Base-by-base conservation (phyloP, 2,329 filamentous ascomycete species). In the Cytospora piceicola region DNA sequence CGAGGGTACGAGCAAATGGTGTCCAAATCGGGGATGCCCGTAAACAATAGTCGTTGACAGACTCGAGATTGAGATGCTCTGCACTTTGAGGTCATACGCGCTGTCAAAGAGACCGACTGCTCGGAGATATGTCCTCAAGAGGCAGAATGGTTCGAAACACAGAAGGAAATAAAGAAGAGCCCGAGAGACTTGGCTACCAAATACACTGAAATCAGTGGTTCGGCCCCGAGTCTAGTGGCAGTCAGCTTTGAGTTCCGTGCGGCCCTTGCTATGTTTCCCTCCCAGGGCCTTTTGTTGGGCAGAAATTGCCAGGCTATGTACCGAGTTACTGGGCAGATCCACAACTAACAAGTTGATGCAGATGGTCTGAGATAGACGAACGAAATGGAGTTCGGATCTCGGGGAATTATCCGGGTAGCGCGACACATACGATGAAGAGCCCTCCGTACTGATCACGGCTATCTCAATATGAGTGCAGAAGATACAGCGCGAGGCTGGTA, bases 221-320 rank as follows among this genome's bases (percentile, higher is more conserved):
- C 29, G 39, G 49, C 36, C n/a, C 54, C 39, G 61, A 57, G 39
- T 55, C 42, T 39, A 39, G 27, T 20, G 30, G 17, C 60, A 57
- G 61, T 34, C 53, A 63, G 42, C 54, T 52, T 29, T 57, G 53
- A 51, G 53, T 17, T 15, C 36, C 53, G 54, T 36, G 53, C 61
- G 22, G 53, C 30, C 53, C 39, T 11, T 52, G 61, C 54, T 36
- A 52, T 30, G 30, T 52, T 17, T 63, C 17, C 32, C 36, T 52
- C n/a, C 24, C 53, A 57, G 49, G 39, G 53, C 54, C 53, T 6
- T 29, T 57, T 22, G 42, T 63, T 20, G n/a, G 24, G 56, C 29
- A 30, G n/a, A 57, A n/a, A 30, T 27, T 52, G 29, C 39, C n/a
- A 51, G 29, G 24, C 29, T 56, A 30, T 32, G 27, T 8, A 46